These are phyloP conservation scores for Daldinia childiae DNA, from an alignment of 495 filamentous ascomycete genomes.

Conservation along the genomic window DNA sequence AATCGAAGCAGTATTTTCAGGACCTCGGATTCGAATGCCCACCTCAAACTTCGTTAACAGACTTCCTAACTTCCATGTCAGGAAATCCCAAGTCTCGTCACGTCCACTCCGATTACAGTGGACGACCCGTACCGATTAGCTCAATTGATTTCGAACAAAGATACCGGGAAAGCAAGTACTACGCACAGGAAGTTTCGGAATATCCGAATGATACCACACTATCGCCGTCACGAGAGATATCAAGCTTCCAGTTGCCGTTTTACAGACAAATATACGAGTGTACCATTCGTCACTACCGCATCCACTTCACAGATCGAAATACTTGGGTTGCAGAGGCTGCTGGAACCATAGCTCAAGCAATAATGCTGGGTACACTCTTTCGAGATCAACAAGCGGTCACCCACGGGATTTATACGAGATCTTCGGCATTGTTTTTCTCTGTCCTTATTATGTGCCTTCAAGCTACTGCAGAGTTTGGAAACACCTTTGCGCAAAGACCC, in stretches of 20 bases:
- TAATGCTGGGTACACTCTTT: constrained; percentile 45
- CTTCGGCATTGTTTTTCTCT: constrained; percentile 58
- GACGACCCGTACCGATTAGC: background rate
- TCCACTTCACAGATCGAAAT: constrained; percentile 29
- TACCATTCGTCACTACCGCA: constrained; percentile 29
- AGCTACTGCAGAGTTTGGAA: constrained; percentile 68
- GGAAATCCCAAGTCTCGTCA: constrained; percentile 26
- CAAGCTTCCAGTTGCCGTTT: constrained; percentile 16
- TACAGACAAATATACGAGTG: constrained; percentile 36
- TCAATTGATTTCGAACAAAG: constrained; percentile 8
- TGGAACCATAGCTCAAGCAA: constrained; percentile 36
- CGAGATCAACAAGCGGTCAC: constrained; percentile 35
- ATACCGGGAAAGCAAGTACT: constrained; percentile 6
- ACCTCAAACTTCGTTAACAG: constrained; percentile 72
- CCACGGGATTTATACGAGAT: constrained; percentile 10
- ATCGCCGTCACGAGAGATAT: background rate
- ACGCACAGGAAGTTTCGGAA: background rate
- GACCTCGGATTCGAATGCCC: constrained; percentile 73
- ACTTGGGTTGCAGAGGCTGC: constrained; percentile 40
- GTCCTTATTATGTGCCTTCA: constrained; percentile 50
- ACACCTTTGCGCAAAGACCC: constrained; percentile 67
- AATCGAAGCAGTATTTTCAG: constrained; percentile 68
- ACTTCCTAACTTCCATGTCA: constrained; percentile 82
- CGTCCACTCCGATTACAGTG: background rate
- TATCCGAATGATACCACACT: background rate